These are phyloP conservation scores for Penicillium egyptiacum DNA, from an alignment of 495 filamentous ascomycete species.

Conservation along the genomic window DNA sequence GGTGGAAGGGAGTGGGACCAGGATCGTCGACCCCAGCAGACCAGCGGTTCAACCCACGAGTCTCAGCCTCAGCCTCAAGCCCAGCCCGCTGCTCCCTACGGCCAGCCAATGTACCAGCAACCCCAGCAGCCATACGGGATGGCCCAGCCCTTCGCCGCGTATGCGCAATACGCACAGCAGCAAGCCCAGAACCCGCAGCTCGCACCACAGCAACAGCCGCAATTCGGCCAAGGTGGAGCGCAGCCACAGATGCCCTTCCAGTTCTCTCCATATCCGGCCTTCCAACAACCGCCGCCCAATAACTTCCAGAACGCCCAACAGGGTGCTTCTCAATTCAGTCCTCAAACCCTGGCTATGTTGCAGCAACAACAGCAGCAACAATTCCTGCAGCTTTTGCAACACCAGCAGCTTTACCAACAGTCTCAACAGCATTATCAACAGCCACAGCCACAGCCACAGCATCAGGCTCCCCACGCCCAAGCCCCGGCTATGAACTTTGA, in stretches of 20 bases:
- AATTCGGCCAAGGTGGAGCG: conserved; percentile 9
- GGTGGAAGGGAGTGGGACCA: conserved; percentile 50
- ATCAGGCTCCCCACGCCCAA: conserved; percentile 9
- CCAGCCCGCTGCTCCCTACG: conserved; percentile 24
- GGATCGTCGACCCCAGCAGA: conserved; percentile 38
- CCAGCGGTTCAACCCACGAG: conserved; percentile 3
- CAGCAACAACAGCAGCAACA: conserved; percentile 49
- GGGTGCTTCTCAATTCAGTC: conserved; percentile 63
- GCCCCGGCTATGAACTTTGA: conserved; percentile 41
- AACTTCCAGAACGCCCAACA: conserved; percentile 40
- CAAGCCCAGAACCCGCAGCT: conserved; percentile 7
- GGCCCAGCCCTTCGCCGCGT: conserved; percentile 35
- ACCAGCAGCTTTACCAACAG: conserved; percentile 30
- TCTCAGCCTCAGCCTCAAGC: conserved; percentile 23
- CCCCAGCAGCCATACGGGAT: conserved; percentile 30
- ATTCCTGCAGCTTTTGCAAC: conserved; percentile 38
- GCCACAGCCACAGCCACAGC: conserved; percentile 35
- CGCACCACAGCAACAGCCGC: conserved; percentile 20
- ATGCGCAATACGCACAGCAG: conserved; percentile 32
- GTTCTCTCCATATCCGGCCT: conserved; percentile 33
- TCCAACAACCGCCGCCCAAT: conserved; percentile 34
- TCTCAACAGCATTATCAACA: conserved; percentile 36
- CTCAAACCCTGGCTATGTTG: conserved; percentile 57
- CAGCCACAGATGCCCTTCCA: conserved; percentile 39
- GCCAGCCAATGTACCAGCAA: conserved; percentile 27